Conservation (phyloP, 225 moss, liverwort and hornwort species). For the Pseudoscleropodium purum region DNA sequence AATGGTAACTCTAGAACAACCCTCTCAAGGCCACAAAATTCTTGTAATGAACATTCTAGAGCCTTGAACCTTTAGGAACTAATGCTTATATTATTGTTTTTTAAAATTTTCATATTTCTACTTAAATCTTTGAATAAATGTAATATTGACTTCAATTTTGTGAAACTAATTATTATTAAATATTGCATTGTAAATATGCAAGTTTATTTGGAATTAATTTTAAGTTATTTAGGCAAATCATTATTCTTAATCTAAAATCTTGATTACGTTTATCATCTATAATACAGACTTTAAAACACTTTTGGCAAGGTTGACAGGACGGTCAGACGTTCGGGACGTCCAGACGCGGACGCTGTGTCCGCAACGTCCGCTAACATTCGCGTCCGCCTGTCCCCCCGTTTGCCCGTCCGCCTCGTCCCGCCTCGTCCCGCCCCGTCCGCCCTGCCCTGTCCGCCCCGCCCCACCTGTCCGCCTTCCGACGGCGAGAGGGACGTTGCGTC, state of each 20-base stretch:
- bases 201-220: neutral
- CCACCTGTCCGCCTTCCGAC: too few relatives aligned
- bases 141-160: neutral
- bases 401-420: too few relatives aligned
- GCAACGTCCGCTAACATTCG: too few relatives aligned
- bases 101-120: neutral
- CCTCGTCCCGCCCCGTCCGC: too few relatives aligned
- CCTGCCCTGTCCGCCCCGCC: too few relatives aligned
- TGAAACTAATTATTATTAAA: neutral
- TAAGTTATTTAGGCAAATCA: neutral
- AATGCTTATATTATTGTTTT: neutral
- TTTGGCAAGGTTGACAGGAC: too few relatives aligned
- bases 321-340: too few relatives aligned
- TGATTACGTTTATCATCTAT: fast-evolving
- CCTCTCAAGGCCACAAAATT: too few relatives aligned
- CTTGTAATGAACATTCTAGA: neutral
- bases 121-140: neutral
- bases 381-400: too few relatives aligned
- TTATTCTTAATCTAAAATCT: neutral
- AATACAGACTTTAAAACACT: neutral
- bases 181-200: neutral
- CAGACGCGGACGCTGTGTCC: too few relatives aligned
- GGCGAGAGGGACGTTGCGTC: too few relatives aligned
- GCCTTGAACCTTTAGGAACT: neutral
- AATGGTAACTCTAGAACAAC: too few relatives aligned